A percentile compares a stretch with the other conserved stretches of the same genome.
Conservation (phyloP, 257 asterid species). For the Orobanche coerulescens region DNA sequence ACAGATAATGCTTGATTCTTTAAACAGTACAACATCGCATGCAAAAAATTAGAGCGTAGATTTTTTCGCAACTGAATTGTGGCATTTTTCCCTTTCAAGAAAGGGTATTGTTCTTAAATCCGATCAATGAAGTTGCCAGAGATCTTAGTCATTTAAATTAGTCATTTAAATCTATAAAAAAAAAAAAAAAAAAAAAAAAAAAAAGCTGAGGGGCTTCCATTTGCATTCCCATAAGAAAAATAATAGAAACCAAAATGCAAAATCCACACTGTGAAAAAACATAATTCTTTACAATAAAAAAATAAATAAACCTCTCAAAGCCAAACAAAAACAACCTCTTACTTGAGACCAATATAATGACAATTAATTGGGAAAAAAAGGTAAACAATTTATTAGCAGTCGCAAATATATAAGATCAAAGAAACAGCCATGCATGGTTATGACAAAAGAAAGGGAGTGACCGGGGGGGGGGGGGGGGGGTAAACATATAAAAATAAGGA, state of each 20-base stretch:
- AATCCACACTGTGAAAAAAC: background rate
- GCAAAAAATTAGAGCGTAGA: no score
- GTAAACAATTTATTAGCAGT: no score
- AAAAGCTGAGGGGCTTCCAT: no score
- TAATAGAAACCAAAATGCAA: background rate
- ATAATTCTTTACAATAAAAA: background rate
- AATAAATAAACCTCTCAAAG: background rate
- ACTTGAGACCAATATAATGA: no score
- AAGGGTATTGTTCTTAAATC: background rate
- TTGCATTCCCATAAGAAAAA: no score
- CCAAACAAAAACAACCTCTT: background rate
- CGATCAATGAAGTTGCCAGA: background rate
- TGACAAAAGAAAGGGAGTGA: no score
- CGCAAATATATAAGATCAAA: no score
- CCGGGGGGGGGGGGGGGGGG: background rate
- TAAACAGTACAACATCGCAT: no score
- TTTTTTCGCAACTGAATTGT: no score
- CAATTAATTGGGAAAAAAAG: background rate
- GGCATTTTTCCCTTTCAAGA: no score
- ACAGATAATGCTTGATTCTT: background rate
- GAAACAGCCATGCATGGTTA: no score
- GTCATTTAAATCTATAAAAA: no score
- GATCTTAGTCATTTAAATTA: background rate
- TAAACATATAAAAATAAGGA: constrained; percentile 6
- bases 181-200: background rate